Evolutionary conservation across 768 basidiomycete genomes (phyloP).

Genomic region (Postia placenta): DNA sequence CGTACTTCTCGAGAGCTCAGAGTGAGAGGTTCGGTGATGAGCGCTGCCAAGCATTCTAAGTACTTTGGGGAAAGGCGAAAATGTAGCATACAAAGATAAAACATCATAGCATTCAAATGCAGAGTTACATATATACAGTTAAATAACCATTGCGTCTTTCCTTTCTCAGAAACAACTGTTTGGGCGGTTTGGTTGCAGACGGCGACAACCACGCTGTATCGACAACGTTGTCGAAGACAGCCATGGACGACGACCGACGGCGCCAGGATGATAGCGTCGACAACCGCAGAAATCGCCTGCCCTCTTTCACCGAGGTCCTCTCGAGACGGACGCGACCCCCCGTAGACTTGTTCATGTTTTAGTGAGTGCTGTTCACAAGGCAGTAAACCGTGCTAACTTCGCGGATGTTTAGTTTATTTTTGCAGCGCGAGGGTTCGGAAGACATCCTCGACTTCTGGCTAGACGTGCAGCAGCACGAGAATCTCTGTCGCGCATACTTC

Average conservation of each 20-base stretch:
- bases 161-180: no score
- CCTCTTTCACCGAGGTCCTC: conserved; percentile 88
- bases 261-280: conserved; percentile 69
- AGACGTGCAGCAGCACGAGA: conserved; percentile 98
- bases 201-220: not conserved
- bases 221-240: conserved; percentile 1
- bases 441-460: conserved; percentile 99
- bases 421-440: conserved; percentile 93
- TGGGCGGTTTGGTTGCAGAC: conserved; percentile 5
- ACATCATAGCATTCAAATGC: no score
- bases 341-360: conserved; percentile 98
- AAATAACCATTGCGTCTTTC: no score
- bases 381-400: not conserved
- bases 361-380: conserved; percentile 52
- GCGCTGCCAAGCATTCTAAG: no score
- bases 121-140: no score
- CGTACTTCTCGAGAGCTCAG: no score
- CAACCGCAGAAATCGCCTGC: conserved; percentile 69
- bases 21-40: no score
- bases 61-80: no score
- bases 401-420: conserved; percentile 61
- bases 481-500: conserved; percentile 97
- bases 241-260: conserved; percentile 28
- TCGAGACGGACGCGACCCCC: conserved; percentile 88
- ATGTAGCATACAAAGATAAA: no score